Conservation (phyloP, 371 early-diverging fungal genomes). For the Mortierella sp. region DNA sequence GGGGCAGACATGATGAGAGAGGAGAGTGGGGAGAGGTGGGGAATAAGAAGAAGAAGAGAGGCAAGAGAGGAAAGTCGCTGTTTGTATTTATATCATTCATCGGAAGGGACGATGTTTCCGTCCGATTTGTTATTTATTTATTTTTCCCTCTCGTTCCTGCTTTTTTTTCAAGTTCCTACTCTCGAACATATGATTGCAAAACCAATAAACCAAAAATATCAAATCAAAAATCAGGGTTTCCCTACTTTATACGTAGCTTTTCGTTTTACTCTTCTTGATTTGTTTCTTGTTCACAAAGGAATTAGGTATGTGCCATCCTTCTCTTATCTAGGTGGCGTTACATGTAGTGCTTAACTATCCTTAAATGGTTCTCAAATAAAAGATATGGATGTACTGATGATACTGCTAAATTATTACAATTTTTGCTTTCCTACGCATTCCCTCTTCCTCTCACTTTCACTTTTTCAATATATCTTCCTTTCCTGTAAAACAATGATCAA, state of each 20-base stretch:
- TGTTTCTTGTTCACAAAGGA: too few relatives aligned
- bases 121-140: slow-evolving; percentile 1
- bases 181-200: slow-evolving; percentile 3
- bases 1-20: slow-evolving; percentile 43
- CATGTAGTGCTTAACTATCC: too few relatives aligned
- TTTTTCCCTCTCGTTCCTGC: background rate
- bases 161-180: background rate
- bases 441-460: too few relatives aligned
- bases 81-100: slow-evolving; percentile 3
- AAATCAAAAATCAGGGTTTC: background rate
- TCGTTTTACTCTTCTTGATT: background rate
- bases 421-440: too few relatives aligned
- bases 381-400: too few relatives aligned
- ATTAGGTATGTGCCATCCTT: background rate
- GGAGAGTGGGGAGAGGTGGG: slow-evolving; percentile 24
- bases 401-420: too few relatives aligned
- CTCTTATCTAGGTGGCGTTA: background rate
- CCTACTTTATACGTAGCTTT: too few relatives aligned
- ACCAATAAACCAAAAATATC: too few relatives aligned
- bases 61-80: slow-evolving; percentile 4
- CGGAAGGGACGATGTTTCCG: slow-evolving; percentile 3
- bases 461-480: too few relatives aligned
- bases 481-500: too few relatives aligned
- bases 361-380: too few relatives aligned
- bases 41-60: slow-evolving; percentile 19